These are phyloP conservation scores for Stemphylium lycopersici DNA, from an alignment of 2,329 filamentous ascomycete genomes.

Conservation along the genomic window DNA sequence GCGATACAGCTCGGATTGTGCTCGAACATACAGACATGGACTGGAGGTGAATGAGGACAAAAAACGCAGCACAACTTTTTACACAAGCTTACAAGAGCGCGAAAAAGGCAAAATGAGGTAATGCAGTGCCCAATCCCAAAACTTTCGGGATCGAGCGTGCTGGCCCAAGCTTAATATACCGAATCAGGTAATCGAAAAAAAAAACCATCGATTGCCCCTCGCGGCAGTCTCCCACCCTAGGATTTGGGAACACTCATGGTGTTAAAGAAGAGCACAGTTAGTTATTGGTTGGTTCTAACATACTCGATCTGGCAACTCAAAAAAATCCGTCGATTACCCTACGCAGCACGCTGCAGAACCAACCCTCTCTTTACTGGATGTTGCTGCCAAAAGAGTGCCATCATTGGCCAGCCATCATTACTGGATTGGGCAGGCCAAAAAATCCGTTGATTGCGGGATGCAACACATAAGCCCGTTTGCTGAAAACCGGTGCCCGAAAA, in stretches of 20 bases:
- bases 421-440: neutral
- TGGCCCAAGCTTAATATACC: slow-evolving; percentile 12
- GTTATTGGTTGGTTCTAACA: too few species aligned
- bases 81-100: neutral
- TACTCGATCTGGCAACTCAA: too few species aligned
- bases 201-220: neutral
- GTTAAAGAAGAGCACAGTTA: too few species aligned
- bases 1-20: slow-evolving; percentile 41
- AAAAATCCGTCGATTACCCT: too few species aligned
- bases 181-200: neutral
- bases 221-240: too few species aligned
- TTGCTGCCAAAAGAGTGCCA: too few species aligned
- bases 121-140: slow-evolving; percentile 6
- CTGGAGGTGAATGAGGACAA: neutral
- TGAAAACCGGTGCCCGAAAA: neutral
- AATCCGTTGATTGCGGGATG: neutral
- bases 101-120: neutral
- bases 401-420: too few species aligned
- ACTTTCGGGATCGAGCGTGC: slow-evolving; percentile 6
- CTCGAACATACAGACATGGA: slow-evolving; percentile 42
- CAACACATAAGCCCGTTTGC: neutral
- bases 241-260: too few species aligned
- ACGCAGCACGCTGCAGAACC: too few species aligned
- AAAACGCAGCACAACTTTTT: neutral
- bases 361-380: too few species aligned